Conservation (phyloP, 1,284 basidiomycete species). For the Vanrija sp. region DNA sequence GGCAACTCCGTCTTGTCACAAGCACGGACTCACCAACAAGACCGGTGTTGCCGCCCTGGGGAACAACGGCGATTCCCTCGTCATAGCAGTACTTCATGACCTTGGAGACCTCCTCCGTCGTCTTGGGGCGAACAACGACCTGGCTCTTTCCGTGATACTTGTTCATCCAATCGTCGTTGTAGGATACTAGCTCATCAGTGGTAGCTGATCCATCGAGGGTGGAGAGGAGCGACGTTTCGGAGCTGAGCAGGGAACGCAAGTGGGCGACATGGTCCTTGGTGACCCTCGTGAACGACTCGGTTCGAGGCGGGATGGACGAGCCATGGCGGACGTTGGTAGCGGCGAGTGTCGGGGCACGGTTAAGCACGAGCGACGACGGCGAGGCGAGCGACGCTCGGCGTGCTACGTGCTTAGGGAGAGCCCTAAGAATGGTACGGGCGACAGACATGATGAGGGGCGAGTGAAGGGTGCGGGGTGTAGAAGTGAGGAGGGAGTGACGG, state of each 20-base stretch:
- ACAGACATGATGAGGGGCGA: slow-evolving; percentile 14
- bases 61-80: slow-evolving; percentile 78
- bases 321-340: slow-evolving; percentile 22
- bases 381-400: slow-evolving; percentile 4
- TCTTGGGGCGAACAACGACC: slow-evolving; percentile 84
- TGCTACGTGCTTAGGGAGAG: slow-evolving; percentile 1
- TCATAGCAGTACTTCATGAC: slow-evolving; percentile 82
- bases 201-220: slow-evolving; percentile 49
- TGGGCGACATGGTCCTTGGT: slow-evolving; percentile 51
- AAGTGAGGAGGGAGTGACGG: not conserved
- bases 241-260: slow-evolving; percentile 52
- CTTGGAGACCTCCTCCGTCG: slow-evolving; percentile 79
- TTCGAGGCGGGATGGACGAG: slow-evolving; percentile 43
- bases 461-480: no score
- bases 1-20: not conserved
- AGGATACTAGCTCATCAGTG: slow-evolving; percentile 67
- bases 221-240: slow-evolving; percentile 51
- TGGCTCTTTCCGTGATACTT: slow-evolving; percentile 83
- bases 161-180: slow-evolving; percentile 96
- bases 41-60: slow-evolving; percentile 98
- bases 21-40: slow-evolving; percentile 60
- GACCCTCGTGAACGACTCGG: slow-evolving; percentile 48
- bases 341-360: not conserved
- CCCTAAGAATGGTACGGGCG: slow-evolving; percentile 17
- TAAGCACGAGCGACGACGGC: not conserved